phyloP scores from a whole-genome alignment of 257 asterid genomes.

The Capsicum pubescens region DNA sequence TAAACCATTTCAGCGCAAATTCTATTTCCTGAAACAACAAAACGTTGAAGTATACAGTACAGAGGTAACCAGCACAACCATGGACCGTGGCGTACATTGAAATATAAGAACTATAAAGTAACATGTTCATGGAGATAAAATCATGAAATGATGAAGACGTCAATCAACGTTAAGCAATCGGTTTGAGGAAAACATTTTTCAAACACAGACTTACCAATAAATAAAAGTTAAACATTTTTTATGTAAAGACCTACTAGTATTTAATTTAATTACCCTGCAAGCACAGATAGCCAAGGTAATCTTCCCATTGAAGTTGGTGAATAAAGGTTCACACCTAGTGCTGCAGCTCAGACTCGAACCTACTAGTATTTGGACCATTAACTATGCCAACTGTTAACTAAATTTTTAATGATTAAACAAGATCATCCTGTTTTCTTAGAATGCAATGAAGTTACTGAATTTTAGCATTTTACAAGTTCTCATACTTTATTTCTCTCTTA shows the following conservation, averaged over 20 bases:
- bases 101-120: not conserved
- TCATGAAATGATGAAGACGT: not conserved
- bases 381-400: not conserved
- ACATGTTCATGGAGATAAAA: not conserved
- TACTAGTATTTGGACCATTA: too few relatives aligned
- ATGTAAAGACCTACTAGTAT: not conserved
- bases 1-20: constrained; percentile 36
- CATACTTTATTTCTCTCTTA: not conserved
- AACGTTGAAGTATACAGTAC: not conserved
- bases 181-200: not conserved
- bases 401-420: not conserved
- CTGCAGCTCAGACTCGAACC: too few relatives aligned
- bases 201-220: not conserved
- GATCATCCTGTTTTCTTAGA: not conserved
- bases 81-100: not conserved
- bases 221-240: not conserved
- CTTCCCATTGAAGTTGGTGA: not conserved
- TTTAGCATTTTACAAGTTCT: not conserved
- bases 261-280: too few relatives aligned
- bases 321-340: too few relatives aligned
- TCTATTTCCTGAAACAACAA: not conserved
- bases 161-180: not conserved
- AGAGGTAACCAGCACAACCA: not conserved
- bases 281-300: not conserved
- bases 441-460: not conserved